Percentiles rank a stretch among this genome's conserved stretches.
Conservation (phyloP, 768 basidiomycete species). For the Collybia sordida region DNA sequence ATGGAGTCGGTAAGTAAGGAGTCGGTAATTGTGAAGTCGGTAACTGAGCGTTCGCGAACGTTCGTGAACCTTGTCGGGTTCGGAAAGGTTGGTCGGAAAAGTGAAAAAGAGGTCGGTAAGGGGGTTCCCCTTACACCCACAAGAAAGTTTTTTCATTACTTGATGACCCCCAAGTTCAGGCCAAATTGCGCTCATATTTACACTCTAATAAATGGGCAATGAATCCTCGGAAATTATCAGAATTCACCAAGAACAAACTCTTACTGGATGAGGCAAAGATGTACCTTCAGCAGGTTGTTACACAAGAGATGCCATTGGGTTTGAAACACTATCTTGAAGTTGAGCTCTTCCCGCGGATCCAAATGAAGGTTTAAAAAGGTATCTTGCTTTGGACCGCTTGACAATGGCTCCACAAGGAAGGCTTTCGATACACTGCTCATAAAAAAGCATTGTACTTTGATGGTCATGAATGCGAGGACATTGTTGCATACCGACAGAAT, state of each 20-base stretch:
- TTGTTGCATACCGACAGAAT: conserved; percentile 20
- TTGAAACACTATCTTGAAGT: conserved; percentile 23
- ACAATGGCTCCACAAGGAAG: conserved; percentile 18
- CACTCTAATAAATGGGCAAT: too few relatives aligned
- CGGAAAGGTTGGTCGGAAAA: too few relatives aligned
- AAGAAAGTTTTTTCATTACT: conserved; percentile 11
- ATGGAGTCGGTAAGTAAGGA: too few relatives aligned
- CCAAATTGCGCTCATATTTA: conserved; percentile 7
- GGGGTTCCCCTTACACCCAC: too few relatives aligned
- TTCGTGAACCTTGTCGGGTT: too few relatives aligned
- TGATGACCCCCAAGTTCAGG: conserved; percentile 9
- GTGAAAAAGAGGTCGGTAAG: too few relatives aligned
- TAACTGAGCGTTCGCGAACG: too few relatives aligned
- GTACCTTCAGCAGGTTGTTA: conserved; percentile 16
- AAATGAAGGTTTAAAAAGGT: conserved; percentile 14
- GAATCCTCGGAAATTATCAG: conserved; percentile 19
- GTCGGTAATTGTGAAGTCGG: too few relatives aligned
- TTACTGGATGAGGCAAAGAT: conserved; percentile 13
- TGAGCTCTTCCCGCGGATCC: conserved; percentile 18
- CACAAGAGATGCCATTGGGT: conserved; percentile 22
- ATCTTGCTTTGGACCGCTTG: conserved; percentile 23
- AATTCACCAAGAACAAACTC: conserved; percentile 16
- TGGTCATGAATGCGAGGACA: conserved; percentile 22
- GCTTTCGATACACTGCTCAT: conserved; percentile 19
- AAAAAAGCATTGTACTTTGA: conserved; percentile 26